A percentile compares a stretch with the other conserved stretches of the same genome.
Conservation (phyloP, 768 basidiomycete species). For the Boletus huronensis region DNA sequence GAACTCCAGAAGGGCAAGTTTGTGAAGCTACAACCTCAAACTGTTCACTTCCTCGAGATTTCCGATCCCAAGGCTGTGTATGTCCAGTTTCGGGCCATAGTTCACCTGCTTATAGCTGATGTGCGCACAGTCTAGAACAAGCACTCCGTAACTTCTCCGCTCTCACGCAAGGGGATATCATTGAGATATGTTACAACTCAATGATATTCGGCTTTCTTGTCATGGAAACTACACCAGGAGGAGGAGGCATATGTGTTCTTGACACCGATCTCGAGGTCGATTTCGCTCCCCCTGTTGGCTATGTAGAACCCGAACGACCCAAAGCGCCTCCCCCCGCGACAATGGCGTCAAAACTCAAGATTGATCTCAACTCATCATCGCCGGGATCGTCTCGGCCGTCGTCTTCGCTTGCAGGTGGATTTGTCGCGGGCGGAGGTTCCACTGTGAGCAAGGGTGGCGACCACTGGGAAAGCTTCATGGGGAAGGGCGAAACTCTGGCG, state of each 20-base stretch:
- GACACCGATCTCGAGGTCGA: constrained; percentile 99
- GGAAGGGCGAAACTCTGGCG: constrained; percentile 84
- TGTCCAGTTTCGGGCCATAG: constrained; percentile 30
- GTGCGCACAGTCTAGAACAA: constrained; percentile 73
- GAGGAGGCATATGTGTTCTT: constrained; percentile 81
- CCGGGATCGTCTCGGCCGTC: constrained; percentile 83
- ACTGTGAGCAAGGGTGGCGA: constrained; percentile 74
- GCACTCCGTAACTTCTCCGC: constrained; percentile 90
- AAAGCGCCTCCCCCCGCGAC: constrained; percentile 79
- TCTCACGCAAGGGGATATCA: constrained; percentile 92
- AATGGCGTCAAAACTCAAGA: constrained; percentile 96
- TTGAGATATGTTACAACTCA: constrained; percentile 96
- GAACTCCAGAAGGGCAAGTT: constrained; percentile 90
- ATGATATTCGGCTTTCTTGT: constrained; percentile 94
- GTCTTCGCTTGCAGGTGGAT: constrained; percentile 68
- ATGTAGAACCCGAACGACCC: constrained; percentile 89
- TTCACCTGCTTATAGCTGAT: not conserved
- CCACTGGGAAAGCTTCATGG: constrained; percentile 95
- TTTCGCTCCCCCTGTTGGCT: constrained; percentile 89
- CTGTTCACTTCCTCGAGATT: constrained; percentile 92
- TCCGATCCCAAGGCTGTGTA: constrained; percentile 98
- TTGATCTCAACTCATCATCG: constrained; percentile 83
- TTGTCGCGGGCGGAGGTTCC: constrained; percentile 47
- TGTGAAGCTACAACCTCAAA: constrained; percentile 96
- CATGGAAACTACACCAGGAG: constrained; percentile 89